Evolutionary conservation across 176 grass and related monocot genomes (phyloP).

Genomic region (Eragrostis nindensis): DNA sequence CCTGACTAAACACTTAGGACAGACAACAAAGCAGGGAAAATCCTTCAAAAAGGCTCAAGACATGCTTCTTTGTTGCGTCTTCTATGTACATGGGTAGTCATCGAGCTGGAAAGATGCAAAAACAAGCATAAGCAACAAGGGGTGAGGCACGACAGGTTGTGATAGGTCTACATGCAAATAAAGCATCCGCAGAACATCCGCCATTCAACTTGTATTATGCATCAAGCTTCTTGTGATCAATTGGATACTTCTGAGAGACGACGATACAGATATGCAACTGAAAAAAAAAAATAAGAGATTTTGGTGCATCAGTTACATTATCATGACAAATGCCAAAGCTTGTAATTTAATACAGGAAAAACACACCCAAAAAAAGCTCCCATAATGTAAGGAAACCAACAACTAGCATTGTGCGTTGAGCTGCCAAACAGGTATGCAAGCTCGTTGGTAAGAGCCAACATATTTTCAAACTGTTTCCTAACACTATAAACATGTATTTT

Average conservation of each 20-base stretch:
- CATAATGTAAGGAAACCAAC: neutral
- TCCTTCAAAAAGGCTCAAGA: neutral
- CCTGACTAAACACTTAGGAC: neutral
- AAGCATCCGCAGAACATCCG: neutral
- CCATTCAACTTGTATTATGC: neutral
- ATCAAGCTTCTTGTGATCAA: neutral
- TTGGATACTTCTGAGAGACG: neutral
- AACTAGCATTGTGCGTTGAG: neutral
- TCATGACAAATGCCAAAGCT: neutral
- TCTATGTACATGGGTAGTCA: neutral
- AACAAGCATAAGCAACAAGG: slow-evolving; percentile 21
- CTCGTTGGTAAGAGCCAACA: neutral
- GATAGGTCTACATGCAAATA: slow-evolving; percentile 16
- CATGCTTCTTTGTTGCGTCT: neutral
- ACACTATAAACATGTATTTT: neutral
- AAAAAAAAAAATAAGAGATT: neutral
- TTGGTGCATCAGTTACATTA: neutral
- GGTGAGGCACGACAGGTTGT: neutral
- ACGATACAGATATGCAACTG: neutral
- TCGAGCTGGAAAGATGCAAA: slow-evolving; percentile 11
- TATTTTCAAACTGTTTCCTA: slow-evolving; percentile 14
- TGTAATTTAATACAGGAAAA: neutral
- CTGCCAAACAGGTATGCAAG: neutral
- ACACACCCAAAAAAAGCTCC: neutral
- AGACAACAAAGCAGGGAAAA: neutral